Base-by-base conservation (phyloP, 208 protist genomes). In the Crithidia brevicula region DNA sequence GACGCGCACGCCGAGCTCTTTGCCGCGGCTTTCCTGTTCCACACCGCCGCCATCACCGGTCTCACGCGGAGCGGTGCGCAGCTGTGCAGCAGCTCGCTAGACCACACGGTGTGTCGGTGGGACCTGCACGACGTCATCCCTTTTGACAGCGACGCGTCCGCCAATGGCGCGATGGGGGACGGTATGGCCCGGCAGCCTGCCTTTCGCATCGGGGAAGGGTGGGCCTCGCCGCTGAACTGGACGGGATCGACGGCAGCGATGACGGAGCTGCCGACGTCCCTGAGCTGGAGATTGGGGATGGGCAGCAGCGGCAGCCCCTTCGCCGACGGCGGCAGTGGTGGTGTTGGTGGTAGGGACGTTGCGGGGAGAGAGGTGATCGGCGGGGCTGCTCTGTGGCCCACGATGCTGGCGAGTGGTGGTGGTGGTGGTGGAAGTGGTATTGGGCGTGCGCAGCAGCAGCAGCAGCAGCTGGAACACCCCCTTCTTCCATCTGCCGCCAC, bases 21-120 rank as follows among this genome's bases (percentile, higher is more conserved):
- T 27, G 43, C 15, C 4, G 72, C 59, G 1, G 36, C 68, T 13
- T 71, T 83, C 18, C 51, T 75, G 25, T 76, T 74, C 34, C 82
- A 87, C 73, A 73, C 72, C 16, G 72, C 74, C 27, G 53, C 64
- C 51, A 54, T 87, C 53, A 70, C 76, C 16, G 77, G 73, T 0
- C 62, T 87, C 1, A 72, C 77, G 23, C 63, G 72, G 38, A 57
- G 76, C 25, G 82, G 80, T 30, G 74, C 79, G 54, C 65, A 82
- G 33, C 53, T 87, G 25, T 66, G 40, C 42, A 74, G 67, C 54
- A 47, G 40, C 54, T 64, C 64, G 25, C 79, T 81, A 27, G 82
- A 87, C 68, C 72, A 83, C 66, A 54, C 54, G n/a, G 46, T 87
- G 38, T 72, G 65, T 20, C 70, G 77, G n/a, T 87, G 82, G 82